These are phyloP conservation scores for Panaeolus papilionaceus DNA, from an alignment of 768 basidiomycete species.

Conservation along the genomic window DNA sequence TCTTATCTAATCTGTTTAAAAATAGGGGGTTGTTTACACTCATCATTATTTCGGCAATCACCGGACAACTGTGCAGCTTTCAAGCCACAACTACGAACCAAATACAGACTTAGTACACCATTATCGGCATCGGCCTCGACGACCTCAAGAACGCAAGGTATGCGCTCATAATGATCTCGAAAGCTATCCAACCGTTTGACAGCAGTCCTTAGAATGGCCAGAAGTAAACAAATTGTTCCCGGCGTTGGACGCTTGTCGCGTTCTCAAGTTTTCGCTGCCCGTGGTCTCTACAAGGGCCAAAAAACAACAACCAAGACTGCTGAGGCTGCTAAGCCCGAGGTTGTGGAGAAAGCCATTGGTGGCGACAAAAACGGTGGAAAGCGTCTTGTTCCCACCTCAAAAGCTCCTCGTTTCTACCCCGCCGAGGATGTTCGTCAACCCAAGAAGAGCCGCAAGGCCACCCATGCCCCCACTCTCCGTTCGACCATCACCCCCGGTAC, in stretches of 20 bases:
- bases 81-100: slow-evolving; percentile 45
- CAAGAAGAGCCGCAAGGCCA: slow-evolving; percentile 91
- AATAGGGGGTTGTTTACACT: not conserved
- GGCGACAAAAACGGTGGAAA: slow-evolving; percentile 92
- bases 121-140: slow-evolving; percentile 56
- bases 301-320: slow-evolving; percentile 79
- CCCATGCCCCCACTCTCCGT: slow-evolving; percentile 81
- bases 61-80: slow-evolving; percentile 52
- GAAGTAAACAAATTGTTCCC: slow-evolving; percentile 84
- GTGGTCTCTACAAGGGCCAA: slow-evolving; percentile 83
- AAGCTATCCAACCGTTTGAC: slow-evolving; percentile 22
- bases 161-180: slow-evolving; percentile 27
- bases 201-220: slow-evolving; percentile 69
- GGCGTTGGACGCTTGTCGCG: slow-evolving; percentile 85
- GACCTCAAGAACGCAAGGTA: slow-evolving; percentile 59
- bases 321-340: slow-evolving; percentile 60
- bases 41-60: slow-evolving; percentile 34
- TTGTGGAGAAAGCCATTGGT: slow-evolving; percentile 82
- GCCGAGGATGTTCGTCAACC: slow-evolving; percentile 92
- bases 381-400: slow-evolving; percentile 84
- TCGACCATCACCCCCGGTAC: slow-evolving; percentile 91
- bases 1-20: slow-evolving; percentile 34
- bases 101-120: slow-evolving; percentile 40
- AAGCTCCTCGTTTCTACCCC: slow-evolving; percentile 92
- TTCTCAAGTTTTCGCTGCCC: slow-evolving; percentile 80